Evolutionary conservation across 129 eudicot species (phyloP).

Genomic region (Kitagawia praeruptora): DNA sequence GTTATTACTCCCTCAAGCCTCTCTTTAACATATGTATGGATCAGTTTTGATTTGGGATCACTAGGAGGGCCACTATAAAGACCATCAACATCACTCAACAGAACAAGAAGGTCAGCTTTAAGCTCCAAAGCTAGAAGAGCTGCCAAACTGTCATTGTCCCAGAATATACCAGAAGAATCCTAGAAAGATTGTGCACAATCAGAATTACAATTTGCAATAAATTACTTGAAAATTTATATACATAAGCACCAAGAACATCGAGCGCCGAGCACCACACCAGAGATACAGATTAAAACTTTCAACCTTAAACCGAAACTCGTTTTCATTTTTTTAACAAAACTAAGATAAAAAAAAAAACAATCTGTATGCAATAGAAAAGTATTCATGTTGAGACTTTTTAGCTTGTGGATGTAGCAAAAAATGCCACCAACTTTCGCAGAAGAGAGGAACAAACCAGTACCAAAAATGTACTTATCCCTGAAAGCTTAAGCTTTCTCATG

Average conservation of each 20-base stretch:
- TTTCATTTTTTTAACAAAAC: not conserved
- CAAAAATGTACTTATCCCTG: not conserved
- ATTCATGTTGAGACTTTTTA: not conserved
- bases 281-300: not conserved
- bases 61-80: conserved; percentile 93
- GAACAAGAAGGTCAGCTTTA: conserved; percentile 85
- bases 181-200: conserved; percentile 15
- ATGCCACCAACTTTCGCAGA: not conserved
- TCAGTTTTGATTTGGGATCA: conserved; percentile 70
- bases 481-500: not conserved
- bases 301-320: not conserved
- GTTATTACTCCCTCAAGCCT: conserved; percentile 63
- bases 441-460: not conserved
- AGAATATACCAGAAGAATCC: conserved; percentile 96
- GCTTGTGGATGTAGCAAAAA: not conserved
- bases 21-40: conserved; percentile 73
- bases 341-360: not conserved
- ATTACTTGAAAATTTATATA: not conserved
- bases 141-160: conserved; percentile 97
- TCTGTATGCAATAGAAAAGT: not conserved
- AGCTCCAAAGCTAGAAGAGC: conserved; percentile 87
- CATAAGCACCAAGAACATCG: not conserved
- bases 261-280: not conserved
- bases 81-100: conserved; percentile 95
- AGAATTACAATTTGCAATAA: not conserved